A percentile compares a stretch with the other conserved stretches of the same genome.
These are phyloP conservation scores for Candida maris DNA, from an alignment of 805 yeast genomes.

Conservation along the genomic window DNA sequence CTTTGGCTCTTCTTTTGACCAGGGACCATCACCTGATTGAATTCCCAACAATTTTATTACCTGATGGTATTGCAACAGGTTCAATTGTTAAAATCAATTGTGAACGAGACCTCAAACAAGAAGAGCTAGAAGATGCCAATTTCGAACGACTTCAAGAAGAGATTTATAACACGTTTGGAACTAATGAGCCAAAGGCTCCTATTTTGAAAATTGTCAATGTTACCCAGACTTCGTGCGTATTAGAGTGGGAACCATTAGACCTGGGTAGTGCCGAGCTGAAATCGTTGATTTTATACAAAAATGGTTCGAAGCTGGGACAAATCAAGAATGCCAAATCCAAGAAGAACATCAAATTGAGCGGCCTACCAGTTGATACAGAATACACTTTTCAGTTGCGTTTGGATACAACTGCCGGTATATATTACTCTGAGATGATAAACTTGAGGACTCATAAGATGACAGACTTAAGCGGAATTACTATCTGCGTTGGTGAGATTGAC, in stretches of 20 bases:
- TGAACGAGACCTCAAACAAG: constrained; percentile 69
- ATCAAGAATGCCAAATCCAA: constrained; percentile 80
- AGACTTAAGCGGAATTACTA: constrained; percentile 86
- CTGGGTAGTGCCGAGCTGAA: constrained; percentile 80
- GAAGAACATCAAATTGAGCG: constrained; percentile 83
- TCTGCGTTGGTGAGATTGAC: constrained; percentile 81
- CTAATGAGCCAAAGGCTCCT: constrained; percentile 68
- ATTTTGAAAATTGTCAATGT: constrained; percentile 65
- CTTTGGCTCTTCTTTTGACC: constrained; percentile 85
- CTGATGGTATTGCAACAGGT: constrained; percentile 88
- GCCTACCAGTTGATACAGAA: constrained; percentile 80
- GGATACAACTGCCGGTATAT: constrained; percentile 88
- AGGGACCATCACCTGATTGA: constrained; percentile 89
- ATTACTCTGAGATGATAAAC: constrained; percentile 59
- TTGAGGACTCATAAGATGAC: constrained; percentile 94
- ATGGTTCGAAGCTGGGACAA: constrained; percentile 66
- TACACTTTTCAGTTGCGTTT: constrained; percentile 77
- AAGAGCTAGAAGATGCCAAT: constrained; percentile 50
- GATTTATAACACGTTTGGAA: constrained; percentile 70
- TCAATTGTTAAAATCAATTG: constrained; percentile 84
- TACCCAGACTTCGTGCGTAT: constrained; percentile 91
- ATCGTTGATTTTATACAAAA: constrained; percentile 73
- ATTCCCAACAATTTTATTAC: constrained; percentile 91
- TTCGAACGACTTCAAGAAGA: constrained; percentile 70
- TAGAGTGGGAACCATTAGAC: constrained; percentile 88